Evolutionary conservation across 352 stramenopile species (phyloP), one percentile per base, ranked within the genome.

Genomic region (Phytophthora ohioensis): DNA sequence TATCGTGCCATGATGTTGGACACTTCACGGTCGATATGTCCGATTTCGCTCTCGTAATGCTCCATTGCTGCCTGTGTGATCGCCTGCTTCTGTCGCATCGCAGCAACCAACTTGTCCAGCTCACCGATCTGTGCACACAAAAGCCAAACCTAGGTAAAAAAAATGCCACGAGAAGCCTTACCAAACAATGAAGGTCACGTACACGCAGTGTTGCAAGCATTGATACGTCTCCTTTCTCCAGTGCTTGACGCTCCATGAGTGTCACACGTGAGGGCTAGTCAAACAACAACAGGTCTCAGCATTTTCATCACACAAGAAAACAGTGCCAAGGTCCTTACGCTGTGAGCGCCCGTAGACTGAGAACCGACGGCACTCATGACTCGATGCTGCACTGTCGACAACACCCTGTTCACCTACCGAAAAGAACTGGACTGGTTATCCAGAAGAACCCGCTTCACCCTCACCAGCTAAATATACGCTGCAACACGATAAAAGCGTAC

Each of bases 141-240:
- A 15, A 15, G 1, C 21, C 21, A 47, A 52, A 21, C 8, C 6
- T 41, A 36, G 7, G 5, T 27, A 30, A 54, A 2, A 27, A 39
- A 48, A 71, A 52, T 11, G 8, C 38, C 38, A 10, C 9, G 1
- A 17, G 39, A 9, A 48, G 9, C 15, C 4, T 57, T 35, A 13
- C 31, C 43, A 48, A 17, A 15, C 15, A 56, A 17, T 10, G 5
- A 67, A 27, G 34, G 45, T 15, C 41, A 75, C 66, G 51, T 80
- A 93, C 85, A 3, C 83, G 81, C 4, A 93, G 71, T 0, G 84
- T 87, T n/a, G 83, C 85, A 0, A 93, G 72, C 85, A 93, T 93
- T 4, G 85, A 85, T 11, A 87, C 79, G 57, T 93, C 83, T 34
- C 84, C 82, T 65, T 85, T 92, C 63, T 92, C 83, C 31, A 90